phyloP scores from a whole-genome alignment of 2,329 filamentous ascomycete species.

The Chaetomiaceae sp. region DNA sequence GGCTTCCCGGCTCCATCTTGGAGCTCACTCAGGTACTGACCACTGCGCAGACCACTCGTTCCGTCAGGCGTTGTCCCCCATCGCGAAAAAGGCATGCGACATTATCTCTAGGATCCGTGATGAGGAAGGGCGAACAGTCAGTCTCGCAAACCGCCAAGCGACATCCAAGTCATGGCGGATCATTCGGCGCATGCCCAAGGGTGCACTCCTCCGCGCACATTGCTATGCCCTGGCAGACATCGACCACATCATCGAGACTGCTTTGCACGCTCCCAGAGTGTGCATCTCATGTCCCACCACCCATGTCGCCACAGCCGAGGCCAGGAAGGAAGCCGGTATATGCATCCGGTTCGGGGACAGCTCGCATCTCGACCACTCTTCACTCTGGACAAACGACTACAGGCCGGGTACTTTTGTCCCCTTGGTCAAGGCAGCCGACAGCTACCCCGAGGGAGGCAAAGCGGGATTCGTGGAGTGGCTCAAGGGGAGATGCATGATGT shows the following conservation, averaged over 20 bases:
- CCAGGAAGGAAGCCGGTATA: conserved; percentile 45
- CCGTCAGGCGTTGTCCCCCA: conserved; percentile 69
- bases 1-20: no score
- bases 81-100: conserved; percentile 69
- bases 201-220: conserved; percentile 79
- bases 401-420: conserved; percentile 53
- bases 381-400: conserved; percentile 67
- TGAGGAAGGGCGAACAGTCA: conserved; percentile 60
- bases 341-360: conserved; percentile 55
- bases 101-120: conserved; percentile 78
- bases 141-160: conserved; percentile 66
- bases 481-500: conserved; percentile 66
- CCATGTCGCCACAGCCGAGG: conserved; percentile 50
- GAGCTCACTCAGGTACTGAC: conserved; percentile 6
- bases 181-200: conserved; percentile 83
- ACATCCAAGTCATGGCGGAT: conserved; percentile 81
- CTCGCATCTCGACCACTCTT: conserved; percentile 32
- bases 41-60: conserved; percentile 60
- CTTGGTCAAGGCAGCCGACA: conserved; percentile 59
- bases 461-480: conserved; percentile 74
- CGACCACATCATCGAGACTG: conserved; percentile 69
- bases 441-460: conserved; percentile 69
- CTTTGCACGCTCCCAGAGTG: conserved; percentile 68
- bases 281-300: conserved; percentile 59
- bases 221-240: conserved; percentile 88